Conservation (phyloP, 2,329 filamentous ascomycete genomes). For the Lachnellula hyalina region DNA sequence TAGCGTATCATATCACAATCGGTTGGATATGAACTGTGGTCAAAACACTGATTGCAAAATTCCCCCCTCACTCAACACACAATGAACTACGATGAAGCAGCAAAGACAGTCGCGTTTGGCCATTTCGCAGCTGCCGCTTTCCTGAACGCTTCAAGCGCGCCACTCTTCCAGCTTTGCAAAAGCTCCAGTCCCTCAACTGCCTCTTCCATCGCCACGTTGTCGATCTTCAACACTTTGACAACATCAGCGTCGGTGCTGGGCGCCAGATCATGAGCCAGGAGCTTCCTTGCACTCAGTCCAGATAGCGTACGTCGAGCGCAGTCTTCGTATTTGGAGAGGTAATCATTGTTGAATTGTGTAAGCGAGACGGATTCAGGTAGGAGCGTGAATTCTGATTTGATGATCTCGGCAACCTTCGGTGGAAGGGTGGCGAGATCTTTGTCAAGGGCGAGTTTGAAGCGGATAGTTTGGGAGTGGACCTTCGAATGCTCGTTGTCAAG, state of each 20-base stretch:
- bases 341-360: conserved; percentile 61
- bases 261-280: conserved; percentile 53
- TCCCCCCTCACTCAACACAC: neutral
- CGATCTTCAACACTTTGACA: conserved; percentile 49
- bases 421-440: conserved; percentile 54
- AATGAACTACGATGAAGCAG: conserved; percentile 1
- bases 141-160: conserved; percentile 44
- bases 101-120: conserved; percentile 25
- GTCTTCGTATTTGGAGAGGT: conserved; percentile 54
- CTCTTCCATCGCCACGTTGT: conserved; percentile 48
- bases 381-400: conserved; percentile 62
- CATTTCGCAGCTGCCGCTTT: conserved; percentile 44
- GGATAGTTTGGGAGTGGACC: conserved; percentile 69
- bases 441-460: conserved; percentile 61
- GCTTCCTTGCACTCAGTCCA: conserved; percentile 52
- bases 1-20: conserved; percentile 2
- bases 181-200: conserved; percentile 49
- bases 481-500: conserved; percentile 65
- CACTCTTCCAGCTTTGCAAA: conserved; percentile 46
- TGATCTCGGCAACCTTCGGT: conserved; percentile 60
- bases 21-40: neutral
- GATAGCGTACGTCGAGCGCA: conserved; percentile 60
- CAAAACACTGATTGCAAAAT: neutral
- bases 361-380: conserved; percentile 54
- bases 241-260: conserved; percentile 56